Base-by-base conservation (phyloP, 1,284 basidiomycete species). In the Moesziomyces parantarcticus region DNA sequence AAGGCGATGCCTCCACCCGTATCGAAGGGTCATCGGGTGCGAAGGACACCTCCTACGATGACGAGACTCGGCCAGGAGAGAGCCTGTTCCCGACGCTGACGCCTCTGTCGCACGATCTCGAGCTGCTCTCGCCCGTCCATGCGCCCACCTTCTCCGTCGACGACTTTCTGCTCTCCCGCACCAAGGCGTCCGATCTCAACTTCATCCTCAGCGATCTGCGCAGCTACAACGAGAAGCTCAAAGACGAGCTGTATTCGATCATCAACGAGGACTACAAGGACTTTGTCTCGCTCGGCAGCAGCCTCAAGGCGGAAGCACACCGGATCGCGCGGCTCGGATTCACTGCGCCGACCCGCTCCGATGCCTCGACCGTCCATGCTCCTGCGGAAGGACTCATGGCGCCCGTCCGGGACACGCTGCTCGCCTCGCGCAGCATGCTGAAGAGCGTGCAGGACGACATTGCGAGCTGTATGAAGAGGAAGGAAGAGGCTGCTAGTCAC, bases 191-290 rank as follows among this genome's bases (percentile, higher is more conserved):
- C n/a, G 76, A 79, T 11, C 88, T 97, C 14, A 90, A 91, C 46
- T 94, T 96, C 83, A 87, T 97, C 39, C 90, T 94, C 54, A 85
- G 88, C 18, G 94, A 99, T 82, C 87, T 99, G 16, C 88, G 93
- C 29, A 90, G 91, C 59, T 97, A 97, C 84, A 87, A 93, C 60
- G 88, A 89, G 0, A 87, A 88, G 16, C 86, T 99, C 75, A 93
- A 95, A 80, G 92, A 94, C 82, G 94, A 97, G 83, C 88, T 99
- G 29, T 93, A 97, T 29, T 90, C 90, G 80, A 89, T 98, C 81
- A 97, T 99, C 84, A 97, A 99, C 84, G 91, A 94, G 79, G 95
- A 98, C 85, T 98, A 98, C 84, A 94, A 94, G 84, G 94, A 94
- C 45, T 98, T 98, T 84, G 97, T 99, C 74, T 93, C 92, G 75